A percentile compares a stretch with the other conserved stretches of the same genome.
phyloP scores from a whole-genome alignment of 805 yeast species.

The Saturnispora saitoi region DNA sequence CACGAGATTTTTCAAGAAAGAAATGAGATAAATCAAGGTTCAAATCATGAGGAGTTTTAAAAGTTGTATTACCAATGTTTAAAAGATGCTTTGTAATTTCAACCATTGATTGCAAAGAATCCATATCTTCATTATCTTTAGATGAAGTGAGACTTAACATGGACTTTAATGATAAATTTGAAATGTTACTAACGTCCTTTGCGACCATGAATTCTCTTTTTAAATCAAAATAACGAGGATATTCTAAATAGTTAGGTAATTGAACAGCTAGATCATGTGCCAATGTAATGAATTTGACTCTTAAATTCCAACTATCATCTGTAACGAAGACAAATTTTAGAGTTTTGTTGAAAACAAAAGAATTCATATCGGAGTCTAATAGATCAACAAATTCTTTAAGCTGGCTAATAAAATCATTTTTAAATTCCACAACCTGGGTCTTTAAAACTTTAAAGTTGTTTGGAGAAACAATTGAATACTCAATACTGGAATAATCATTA shows the following conservation, averaged over 20 bases:
- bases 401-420: background rate
- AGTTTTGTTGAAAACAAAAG: background rate
- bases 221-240: constrained; percentile 69
- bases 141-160: background rate
- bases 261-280: constrained; percentile 67
- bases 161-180: background rate
- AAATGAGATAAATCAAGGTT: constrained; percentile 65
- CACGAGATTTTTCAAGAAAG: constrained; percentile 61
- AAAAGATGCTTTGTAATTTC: constrained; percentile 1
- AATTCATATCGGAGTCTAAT: background rate
- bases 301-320: constrained; percentile 55
- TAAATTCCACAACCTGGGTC: background rate
- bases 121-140: background rate
- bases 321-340: constrained; percentile 58
- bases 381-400: constrained; percentile 1
- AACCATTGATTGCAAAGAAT: constrained; percentile 1
- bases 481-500: background rate
- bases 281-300: constrained; percentile 73
- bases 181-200: constrained; percentile 33
- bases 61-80: constrained; percentile 20
- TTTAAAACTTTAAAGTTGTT: background rate
- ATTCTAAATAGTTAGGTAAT: constrained; percentile 67
- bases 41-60: constrained; percentile 69
- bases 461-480: background rate
- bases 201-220: constrained; percentile 65